phyloP scores from a whole-genome alignment of 2,329 filamentous ascomycete species.

The Aaosphaeria pasadenensis region DNA sequence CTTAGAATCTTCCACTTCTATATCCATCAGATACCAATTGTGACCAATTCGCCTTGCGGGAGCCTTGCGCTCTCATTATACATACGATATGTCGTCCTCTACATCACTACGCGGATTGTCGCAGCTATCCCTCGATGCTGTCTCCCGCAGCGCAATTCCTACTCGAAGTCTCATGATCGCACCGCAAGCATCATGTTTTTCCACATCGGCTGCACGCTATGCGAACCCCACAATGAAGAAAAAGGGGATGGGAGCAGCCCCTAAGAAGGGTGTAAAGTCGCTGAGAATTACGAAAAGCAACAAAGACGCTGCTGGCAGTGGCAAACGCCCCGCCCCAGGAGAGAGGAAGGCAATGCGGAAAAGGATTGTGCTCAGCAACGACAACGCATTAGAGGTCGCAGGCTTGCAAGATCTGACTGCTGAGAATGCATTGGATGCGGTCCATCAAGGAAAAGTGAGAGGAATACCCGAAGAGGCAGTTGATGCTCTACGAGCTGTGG shows the following conservation, averaged over 20 bases:
- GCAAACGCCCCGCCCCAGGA: slow-evolving; percentile 62
- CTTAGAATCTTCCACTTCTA: slow-evolving; percentile 1
- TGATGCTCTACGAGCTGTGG: slow-evolving; percentile 76
- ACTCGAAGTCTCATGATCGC: slow-evolving; percentile 18
- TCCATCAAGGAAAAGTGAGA: slow-evolving; percentile 63
- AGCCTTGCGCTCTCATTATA: slow-evolving; percentile 18
- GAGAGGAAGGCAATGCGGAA: slow-evolving; percentile 87
- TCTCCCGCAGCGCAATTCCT: slow-evolving; percentile 16
- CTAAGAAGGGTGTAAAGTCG: slow-evolving; percentile 36
- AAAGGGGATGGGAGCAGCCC: slow-evolving; percentile 22
- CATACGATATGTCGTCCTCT: slow-evolving; percentile 27
- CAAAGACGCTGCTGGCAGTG: slow-evolving; percentile 27
- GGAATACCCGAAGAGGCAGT: slow-evolving; percentile 67
- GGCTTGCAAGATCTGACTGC: slow-evolving; percentile 64
- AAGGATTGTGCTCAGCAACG: slow-evolving; percentile 88
- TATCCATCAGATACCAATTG: neutral
- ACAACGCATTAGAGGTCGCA: slow-evolving; percentile 78
- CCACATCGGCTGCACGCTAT: slow-evolving; percentile 29
- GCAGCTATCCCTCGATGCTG: slow-evolving; percentile 26
- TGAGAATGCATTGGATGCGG: slow-evolving; percentile 39
- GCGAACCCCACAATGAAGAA: slow-evolving; percentile 25
- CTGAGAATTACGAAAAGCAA: slow-evolving; percentile 44
- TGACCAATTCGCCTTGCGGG: slow-evolving; percentile 17
- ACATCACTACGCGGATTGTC: slow-evolving; percentile 31
- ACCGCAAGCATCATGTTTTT: slow-evolving; percentile 30